phyloP scores from a whole-genome alignment of 2,329 filamentous ascomycete species.

The Aureobasidium leucospermi region DNA sequence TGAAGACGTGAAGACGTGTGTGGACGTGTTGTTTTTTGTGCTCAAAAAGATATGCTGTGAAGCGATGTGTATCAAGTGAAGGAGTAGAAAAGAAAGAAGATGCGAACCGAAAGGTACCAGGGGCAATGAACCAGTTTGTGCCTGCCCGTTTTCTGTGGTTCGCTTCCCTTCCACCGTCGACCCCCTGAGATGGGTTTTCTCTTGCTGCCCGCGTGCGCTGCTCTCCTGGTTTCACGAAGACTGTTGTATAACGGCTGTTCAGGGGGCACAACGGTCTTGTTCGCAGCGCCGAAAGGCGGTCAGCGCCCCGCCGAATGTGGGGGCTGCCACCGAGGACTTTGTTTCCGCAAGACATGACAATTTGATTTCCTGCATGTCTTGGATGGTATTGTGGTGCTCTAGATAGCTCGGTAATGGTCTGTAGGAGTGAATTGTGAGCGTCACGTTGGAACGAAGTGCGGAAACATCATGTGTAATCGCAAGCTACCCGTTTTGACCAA shows the following conservation, averaged over 20 bases:
- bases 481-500: no score
- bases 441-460: no score
- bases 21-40: background rate
- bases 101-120: constrained; percentile 4
- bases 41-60: constrained; percentile 1
- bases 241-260: background rate
- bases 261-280: background rate
- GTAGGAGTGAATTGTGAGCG: no score
- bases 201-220: background rate
- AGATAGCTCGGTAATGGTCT: no score
- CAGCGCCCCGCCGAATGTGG: background rate
- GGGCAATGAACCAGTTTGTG: background rate
- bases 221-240: background rate
- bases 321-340: background rate
- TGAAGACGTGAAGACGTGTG: background rate
- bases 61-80: background rate
- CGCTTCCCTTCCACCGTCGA: background rate
- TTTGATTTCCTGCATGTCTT: no score
- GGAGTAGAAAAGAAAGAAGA: background rate
- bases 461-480: no score
- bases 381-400: no score
- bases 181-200: background rate
- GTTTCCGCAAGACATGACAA: no score
- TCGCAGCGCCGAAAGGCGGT: background rate
- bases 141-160: constrained; percentile 4